Conservation (phyloP, 192 early-diverging fungal species). For the Lobosporangium transversale region DNA sequence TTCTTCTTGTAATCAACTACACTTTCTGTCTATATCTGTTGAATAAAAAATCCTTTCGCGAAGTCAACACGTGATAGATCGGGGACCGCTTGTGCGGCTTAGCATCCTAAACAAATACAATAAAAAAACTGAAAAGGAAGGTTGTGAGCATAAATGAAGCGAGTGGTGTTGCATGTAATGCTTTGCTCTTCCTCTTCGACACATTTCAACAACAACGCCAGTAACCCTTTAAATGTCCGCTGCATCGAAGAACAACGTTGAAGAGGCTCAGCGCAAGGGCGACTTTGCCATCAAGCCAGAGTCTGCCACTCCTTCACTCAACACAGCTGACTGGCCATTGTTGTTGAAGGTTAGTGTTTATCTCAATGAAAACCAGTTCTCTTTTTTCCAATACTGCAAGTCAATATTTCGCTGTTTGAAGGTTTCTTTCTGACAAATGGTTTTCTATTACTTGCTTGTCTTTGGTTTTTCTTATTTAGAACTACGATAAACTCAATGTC, state of each 20-base stretch:
- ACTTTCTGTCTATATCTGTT: no score
- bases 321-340: slow-evolving; percentile 96
- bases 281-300: slow-evolving; percentile 86
- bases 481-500: slow-evolving; percentile 98
- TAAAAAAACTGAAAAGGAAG: not conserved
- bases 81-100: no score
- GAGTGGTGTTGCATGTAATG: slow-evolving; percentile 14
- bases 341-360: slow-evolving; percentile 93
- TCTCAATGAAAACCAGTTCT: not conserved
- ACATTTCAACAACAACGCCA: slow-evolving; percentile 24
- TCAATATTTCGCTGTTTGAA: not conserved
- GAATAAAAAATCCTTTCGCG: no score
- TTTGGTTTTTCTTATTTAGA: no score
- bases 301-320: slow-evolving; percentile 77
- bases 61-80: no score
- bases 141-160: slow-evolving; percentile 4
- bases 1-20: no score
- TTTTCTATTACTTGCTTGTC: not conserved
- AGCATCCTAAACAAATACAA: not conserved
- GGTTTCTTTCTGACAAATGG: not conserved
- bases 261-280: slow-evolving; percentile 50
- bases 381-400: not conserved
- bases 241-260: slow-evolving; percentile 12
- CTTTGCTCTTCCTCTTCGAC: slow-evolving; percentile 24
- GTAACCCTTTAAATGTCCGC: slow-evolving; percentile 10